Evolutionary conservation across 1,284 basidiomycete genomes (phyloP), one percentile per base, ranked within the genome.

Genomic region (Irpex sp.): DNA sequence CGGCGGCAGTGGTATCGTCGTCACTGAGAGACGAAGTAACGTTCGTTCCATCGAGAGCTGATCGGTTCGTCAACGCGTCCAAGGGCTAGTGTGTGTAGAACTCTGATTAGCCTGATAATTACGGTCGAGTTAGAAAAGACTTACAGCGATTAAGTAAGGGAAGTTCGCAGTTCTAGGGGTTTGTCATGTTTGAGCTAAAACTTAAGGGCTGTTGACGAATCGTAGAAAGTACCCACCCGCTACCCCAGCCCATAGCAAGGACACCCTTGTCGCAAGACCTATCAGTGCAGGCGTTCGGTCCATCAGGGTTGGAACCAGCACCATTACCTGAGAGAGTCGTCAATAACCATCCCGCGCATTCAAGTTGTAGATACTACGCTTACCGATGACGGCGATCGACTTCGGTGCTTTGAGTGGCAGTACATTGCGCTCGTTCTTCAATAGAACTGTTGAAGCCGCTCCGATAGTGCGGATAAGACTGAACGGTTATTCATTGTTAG

Each of bases 391-490:
- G 0, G 78, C 86, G 58, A 91, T 81, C 4, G 77, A 78, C 66
- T 76, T 76, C 0, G 83, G 83, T 17, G 75, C 76, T 0, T 76
- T 78, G n/a, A 92, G 75, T 1, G 91, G 91, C 0, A 94, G 77
- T 1, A 78, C 76, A 3, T 76, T 75, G 51, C 81, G 78, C 2
- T 71, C 72, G 73, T 94, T 94, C 78, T 93, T 93, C 58, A 94
- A 79, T 21, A 95, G 77, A 6, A 93, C 86, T 1, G 86, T 88
- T 0, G 87, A 87, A 0, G 89, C 86, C 0, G 82, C 82, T 17
- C 85, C 90, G 48, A 93, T 86, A 57, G 84, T 77, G 8, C 87
- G 82, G 48, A 91, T 88, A 13, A 89, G 67, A 52, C 85, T 88
- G 60, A 6, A 62, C 37, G 56, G 11, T 26, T 6, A 57, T 34